Evolutionary conservation across 106 monocot species (phyloP).

Genomic region (Alisma plantagoaquatica): DNA sequence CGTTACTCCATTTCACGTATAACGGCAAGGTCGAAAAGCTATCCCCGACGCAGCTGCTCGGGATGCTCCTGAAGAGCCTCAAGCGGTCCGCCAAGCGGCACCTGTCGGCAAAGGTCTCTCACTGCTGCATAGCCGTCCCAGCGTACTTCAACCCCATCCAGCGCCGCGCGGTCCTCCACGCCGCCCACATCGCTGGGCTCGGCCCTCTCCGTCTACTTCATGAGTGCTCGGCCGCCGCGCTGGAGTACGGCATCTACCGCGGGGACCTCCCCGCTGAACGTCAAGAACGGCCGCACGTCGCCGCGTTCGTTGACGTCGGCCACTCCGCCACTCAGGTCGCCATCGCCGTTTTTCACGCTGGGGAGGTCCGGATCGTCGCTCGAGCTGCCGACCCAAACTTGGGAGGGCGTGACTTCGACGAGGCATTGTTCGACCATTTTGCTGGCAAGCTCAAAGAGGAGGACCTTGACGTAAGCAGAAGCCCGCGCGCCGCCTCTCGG

Average conservation of each 20-base stretch:
- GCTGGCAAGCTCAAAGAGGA: conserved; percentile 61
- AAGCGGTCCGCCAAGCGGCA: conserved; percentile 68
- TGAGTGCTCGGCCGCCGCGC: conserved; percentile 61
- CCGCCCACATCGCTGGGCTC: conserved; percentile 58
- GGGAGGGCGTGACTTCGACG: conserved; percentile 81
- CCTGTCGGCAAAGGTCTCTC: conserved; percentile 46
- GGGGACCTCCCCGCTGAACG: conserved; percentile 74
- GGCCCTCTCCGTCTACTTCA: conserved; percentile 60
- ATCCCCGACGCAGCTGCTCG: conserved; percentile 68
- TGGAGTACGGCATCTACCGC: conserved; percentile 67
- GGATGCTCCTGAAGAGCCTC: conserved; percentile 56
- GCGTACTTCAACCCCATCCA: conserved; percentile 70
- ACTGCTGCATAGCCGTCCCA: conserved; percentile 81
- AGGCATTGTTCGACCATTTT: conserved; percentile 58
- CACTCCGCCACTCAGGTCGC: conserved; percentile 81
- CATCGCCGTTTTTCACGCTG: conserved; percentile 57
- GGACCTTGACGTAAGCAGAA: conserved; percentile 57
- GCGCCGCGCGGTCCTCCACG: conserved; percentile 56
- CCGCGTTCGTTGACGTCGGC: conserved; percentile 72
- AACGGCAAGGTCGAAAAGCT: conserved; percentile 50
- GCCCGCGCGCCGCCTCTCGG: conserved; percentile 60
- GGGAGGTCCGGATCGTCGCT: conserved; percentile 55
- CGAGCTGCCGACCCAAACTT: conserved; percentile 52
- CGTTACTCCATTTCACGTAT: conserved; percentile 44
- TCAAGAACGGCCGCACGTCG: conserved; percentile 46